Conservation (phyloP, 208 protist genomes). For the Trypanosoma lewisi region DNA sequence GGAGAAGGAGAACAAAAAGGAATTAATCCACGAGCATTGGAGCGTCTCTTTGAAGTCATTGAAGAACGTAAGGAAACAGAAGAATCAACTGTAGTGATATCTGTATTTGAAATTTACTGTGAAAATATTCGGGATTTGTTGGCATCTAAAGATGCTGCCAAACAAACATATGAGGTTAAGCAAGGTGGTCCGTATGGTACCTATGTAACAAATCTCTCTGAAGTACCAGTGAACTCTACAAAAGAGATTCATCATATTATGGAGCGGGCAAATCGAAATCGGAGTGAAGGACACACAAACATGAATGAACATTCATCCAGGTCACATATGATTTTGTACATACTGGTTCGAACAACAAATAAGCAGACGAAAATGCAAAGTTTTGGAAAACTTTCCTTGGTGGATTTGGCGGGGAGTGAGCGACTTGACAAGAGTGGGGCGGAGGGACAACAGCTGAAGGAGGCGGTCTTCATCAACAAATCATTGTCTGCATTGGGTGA, state of each 20-base stretch:
- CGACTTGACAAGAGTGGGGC: constrained; percentile 87
- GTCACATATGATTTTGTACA: constrained; percentile 94
- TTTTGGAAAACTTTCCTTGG: constrained; percentile 92
- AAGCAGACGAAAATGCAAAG: constrained; percentile 86
- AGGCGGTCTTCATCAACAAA: constrained; percentile 92
- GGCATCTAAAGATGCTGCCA: constrained; percentile 47
- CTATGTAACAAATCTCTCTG: constrained; percentile 88
- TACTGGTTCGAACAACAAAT: constrained; percentile 87
- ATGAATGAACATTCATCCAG: constrained; percentile 94
- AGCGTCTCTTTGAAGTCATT: constrained; percentile 88
- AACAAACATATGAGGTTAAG: constrained; percentile 80
- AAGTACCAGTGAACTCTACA: constrained; percentile 62
- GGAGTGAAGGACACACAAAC: constrained; percentile 86
- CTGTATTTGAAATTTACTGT: constrained; percentile 91
- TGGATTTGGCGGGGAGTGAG: constrained; percentile 93
- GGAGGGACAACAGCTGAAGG: constrained; percentile 83
- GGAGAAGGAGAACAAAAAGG: constrained; percentile 68
- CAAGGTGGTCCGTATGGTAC: constrained; percentile 86
- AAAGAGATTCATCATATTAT: constrained; percentile 84
- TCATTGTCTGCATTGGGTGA: constrained; percentile 89
- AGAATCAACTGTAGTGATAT: constrained; percentile 73
- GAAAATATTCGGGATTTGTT: constrained; percentile 90
- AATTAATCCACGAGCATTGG: constrained; percentile 87
- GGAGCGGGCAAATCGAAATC: constrained; percentile 61
- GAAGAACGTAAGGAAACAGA: constrained; percentile 86